A percentile compares a stretch with the other conserved stretches of the same genome.
Conservation (phyloP, 2,329 filamentous ascomycete genomes). For the Pseudogymnoascus sp. region DNA sequence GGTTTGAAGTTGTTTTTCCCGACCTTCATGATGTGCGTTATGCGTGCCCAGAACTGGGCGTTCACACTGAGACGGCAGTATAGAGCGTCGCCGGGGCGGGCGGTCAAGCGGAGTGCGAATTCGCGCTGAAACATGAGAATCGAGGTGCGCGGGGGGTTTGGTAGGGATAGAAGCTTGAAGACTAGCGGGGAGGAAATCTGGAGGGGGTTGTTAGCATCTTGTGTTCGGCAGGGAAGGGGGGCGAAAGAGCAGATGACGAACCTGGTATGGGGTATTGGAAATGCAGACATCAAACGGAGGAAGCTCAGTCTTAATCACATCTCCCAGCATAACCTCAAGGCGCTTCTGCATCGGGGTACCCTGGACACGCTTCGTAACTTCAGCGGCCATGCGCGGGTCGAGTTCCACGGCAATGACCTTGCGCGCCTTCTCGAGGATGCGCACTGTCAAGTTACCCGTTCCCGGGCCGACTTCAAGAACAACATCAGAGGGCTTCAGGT, state of each 20-base stretch:
- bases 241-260: constrained; percentile 24
- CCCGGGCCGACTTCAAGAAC: constrained; percentile 91
- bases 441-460: constrained; percentile 80
- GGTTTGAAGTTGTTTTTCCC: constrained; percentile 95
- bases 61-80: constrained; percentile 91
- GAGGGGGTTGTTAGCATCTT: constrained; percentile 18
- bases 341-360: constrained; percentile 77
- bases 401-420: constrained; percentile 79
- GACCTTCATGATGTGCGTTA: constrained; percentile 77
- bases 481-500: constrained; percentile 80
- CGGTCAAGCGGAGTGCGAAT: constrained; percentile 84
- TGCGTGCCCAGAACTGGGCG: constrained; percentile 81
- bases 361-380: constrained; percentile 88
- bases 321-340: constrained; percentile 80
- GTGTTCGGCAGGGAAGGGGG: background rate
- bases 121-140: constrained; percentile 97
- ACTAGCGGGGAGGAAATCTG: constrained; percentile 86
- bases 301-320: constrained; percentile 75
- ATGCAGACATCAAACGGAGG: constrained; percentile 80
- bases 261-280: constrained; percentile 57
- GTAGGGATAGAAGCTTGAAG: constrained; percentile 74
- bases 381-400: constrained; percentile 93
- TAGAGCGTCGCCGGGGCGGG: constrained; percentile 77
- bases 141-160: constrained; percentile 71
- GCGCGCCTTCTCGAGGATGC: constrained; percentile 81